A percentile compares a stretch with the other conserved stretches of the same genome.
Conservation (phyloP, 306 rosid genomes). For the Fragaria nilgerrensis region DNA sequence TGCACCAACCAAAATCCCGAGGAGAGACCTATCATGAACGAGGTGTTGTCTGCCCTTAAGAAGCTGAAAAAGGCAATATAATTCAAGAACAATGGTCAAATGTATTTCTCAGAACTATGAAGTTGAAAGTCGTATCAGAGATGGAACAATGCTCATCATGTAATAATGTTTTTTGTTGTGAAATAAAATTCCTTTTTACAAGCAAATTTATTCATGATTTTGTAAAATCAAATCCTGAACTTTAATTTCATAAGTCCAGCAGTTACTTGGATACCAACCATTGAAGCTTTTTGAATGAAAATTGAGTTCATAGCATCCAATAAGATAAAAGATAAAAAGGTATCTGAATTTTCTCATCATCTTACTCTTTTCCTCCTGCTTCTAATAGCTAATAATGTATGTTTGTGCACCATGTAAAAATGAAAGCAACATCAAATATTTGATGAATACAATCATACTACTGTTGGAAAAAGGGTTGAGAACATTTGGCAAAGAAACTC, state of each 20-base stretch:
- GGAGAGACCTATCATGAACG: constrained; percentile 60
- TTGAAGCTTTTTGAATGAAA: background rate
- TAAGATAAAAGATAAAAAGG: background rate
- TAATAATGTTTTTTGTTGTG: background rate
- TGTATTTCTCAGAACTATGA: background rate
- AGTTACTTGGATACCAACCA: background rate
- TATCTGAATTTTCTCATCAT: background rate
- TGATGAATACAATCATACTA: background rate
- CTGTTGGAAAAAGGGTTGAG: background rate
- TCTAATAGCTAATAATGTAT: background rate
- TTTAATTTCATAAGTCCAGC: background rate
- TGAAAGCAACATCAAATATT: background rate
- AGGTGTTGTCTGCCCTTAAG: constrained; percentile 45
- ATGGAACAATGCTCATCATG: constrained; percentile 8
- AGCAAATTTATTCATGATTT: background rate
- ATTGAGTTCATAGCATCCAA: background rate
- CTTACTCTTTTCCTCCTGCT: background rate
- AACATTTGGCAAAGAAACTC: background rate
- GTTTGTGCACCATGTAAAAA: background rate
- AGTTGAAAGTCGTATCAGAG: background rate
- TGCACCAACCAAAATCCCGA: constrained; percentile 66
- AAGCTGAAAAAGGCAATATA: constrained; percentile 38
- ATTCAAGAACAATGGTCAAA: background rate
- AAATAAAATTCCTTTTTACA: background rate
- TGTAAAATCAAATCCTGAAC: background rate